Evolutionary conservation across 495 filamentous ascomycete species (phyloP).

Genomic region (Penicillium verhagenii): DNA sequence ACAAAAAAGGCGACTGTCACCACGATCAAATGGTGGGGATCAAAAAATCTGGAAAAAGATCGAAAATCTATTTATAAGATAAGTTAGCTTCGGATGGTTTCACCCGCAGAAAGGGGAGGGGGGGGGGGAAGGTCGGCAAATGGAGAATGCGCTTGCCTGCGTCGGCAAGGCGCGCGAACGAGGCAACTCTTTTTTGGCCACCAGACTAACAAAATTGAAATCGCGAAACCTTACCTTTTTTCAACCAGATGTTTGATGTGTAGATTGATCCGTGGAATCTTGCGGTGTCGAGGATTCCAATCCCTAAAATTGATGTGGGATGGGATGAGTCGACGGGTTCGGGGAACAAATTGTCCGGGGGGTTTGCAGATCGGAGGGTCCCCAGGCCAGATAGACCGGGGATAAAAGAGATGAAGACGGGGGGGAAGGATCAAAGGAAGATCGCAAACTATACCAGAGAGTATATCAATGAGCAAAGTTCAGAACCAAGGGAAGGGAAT

Average conservation of each 20-base stretch:
- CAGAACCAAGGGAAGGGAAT: background rate
- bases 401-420: background rate
- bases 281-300: background rate
- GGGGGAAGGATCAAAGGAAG: background rate
- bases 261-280: background rate
- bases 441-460: conserved; percentile 7
- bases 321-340: conserved; percentile 20
- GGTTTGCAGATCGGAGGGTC: conserved; percentile 11
- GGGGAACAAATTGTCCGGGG: conserved; percentile 17
- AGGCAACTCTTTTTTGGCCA: conserved; percentile 13
- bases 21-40: conserved; percentile 4
- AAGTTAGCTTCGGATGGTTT: conserved; percentile 11
- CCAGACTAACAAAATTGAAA: background rate
- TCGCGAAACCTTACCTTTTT: conserved; percentile 15
- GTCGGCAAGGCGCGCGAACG: conserved; percentile 6
- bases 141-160: conserved; percentile 7
- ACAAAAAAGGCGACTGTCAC: conserved; percentile 12
- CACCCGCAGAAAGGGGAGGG: background rate
- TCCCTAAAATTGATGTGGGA: conserved; percentile 4
- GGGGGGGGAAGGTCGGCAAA: conserved; percentile 6
- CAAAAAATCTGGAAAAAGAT: conserved; percentile 5
- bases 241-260: background rate
- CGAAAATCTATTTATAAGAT: conserved; percentile 2
- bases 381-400: conserved; percentile 2
- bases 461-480: background rate